These are phyloP conservation scores for Pseudisothecium myosuroides DNA, from an alignment of 225 moss, liverwort and hornwort genomes.

Conservation along the genomic window DNA sequence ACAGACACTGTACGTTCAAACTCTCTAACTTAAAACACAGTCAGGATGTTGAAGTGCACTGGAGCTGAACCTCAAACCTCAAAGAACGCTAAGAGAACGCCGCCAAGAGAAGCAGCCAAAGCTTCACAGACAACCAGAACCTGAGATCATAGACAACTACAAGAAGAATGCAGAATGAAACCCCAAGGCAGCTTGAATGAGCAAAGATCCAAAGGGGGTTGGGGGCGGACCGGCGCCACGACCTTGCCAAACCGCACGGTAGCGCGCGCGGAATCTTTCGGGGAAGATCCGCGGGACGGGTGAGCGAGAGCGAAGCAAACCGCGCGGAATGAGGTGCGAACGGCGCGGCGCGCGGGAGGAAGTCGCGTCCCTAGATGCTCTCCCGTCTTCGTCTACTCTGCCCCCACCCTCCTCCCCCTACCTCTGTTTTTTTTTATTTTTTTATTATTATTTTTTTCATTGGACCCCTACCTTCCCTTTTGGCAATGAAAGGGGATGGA, in stretches of 20 bases:
- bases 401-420: background rate
- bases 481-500: background rate
- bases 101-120: too few species aligned
- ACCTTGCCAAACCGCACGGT: background rate
- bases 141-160: background rate
- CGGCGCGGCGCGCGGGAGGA: background rate
- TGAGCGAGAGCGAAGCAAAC: background rate
- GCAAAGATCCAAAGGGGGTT: background rate
- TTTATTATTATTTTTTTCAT: background rate
- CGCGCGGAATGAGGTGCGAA: background rate
- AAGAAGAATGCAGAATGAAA: background rate
- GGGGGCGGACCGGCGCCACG: background rate
- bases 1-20: background rate
- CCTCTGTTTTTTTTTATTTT: rapidly evolving
- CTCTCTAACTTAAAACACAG: background rate
- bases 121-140: background rate
- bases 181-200: background rate
- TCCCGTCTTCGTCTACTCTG: background rate
- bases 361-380: background rate
- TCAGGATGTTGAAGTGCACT: background rate
- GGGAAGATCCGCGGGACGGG: background rate
- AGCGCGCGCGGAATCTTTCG: background rate
- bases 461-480: background rate
- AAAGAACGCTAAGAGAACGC: background rate
- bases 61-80: background rate